phyloP scores from a whole-genome alignment of 2,329 filamentous ascomycete genomes.

The Exophiala dermatitidis region DNA sequence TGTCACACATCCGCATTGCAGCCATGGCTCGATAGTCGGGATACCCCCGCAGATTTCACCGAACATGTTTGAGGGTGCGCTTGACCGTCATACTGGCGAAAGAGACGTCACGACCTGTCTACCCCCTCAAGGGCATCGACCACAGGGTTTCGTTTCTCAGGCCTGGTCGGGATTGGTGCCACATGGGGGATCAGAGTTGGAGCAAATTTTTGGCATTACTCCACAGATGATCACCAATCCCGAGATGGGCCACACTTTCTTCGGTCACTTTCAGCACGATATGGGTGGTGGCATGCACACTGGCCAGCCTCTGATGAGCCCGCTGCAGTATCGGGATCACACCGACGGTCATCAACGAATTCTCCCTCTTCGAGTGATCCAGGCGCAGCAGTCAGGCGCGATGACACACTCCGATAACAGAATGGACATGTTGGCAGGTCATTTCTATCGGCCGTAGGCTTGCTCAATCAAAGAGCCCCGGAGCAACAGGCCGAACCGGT shows the following conservation, averaged over 20 bases:
- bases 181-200: slow-evolving; percentile 11
- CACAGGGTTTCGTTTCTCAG: background rate
- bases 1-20: background rate
- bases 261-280: slow-evolving; percentile 6
- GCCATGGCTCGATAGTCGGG: background rate
- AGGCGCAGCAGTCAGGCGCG: slow-evolving; percentile 1
- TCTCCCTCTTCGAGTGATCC: slow-evolving; percentile 5
- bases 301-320: slow-evolving; percentile 8
- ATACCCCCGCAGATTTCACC: slow-evolving; percentile 6
- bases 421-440: slow-evolving; percentile 7
- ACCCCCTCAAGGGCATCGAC: slow-evolving; percentile 2
- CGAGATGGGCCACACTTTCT: slow-evolving; percentile 8
- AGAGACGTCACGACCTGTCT: slow-evolving; percentile 10
- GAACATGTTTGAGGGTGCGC: slow-evolving; percentile 1
- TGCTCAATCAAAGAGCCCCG: background rate
- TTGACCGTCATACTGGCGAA: slow-evolving; percentile 1
- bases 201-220: slow-evolving; percentile 14
- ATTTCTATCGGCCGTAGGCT: slow-evolving; percentile 5
- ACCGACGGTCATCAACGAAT: slow-evolving; percentile 1
- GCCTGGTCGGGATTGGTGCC: slow-evolving; percentile 14
- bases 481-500: too few species aligned
- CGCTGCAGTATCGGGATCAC: slow-evolving; percentile 13
- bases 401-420: slow-evolving; percentile 3
- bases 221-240: slow-evolving; percentile 5
- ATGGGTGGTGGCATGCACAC: slow-evolving; percentile 3